Evolutionary conservation across 2,329 filamentous ascomycete genomes (phyloP), one percentile per base, ranked within the genome.

Genomic region (Huntiella bhutanensis): DNA sequence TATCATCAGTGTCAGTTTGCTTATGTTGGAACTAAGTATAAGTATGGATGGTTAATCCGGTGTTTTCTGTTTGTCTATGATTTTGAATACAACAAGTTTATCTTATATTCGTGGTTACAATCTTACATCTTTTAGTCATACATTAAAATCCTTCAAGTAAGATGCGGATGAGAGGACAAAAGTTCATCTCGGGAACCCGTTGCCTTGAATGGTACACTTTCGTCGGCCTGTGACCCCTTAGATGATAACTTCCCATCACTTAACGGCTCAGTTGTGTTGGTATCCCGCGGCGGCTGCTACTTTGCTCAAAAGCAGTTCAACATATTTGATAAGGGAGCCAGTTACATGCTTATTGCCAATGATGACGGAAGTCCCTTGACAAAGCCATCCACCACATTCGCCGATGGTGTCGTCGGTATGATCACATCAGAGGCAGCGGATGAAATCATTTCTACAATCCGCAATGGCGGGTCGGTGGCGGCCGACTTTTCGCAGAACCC

Each of bases 281-380:
- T 80, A 34, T 70, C 70, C 40, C 67, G 73, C 16, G 75, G 75
- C 42, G 66, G 59, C 5, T 80, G 75, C 56, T 64, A 64, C 0
- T 77, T 75, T 49, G 60, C 62, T 2, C 53, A 64, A 11, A 78
- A 80, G 60, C 66, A 65, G 2, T 54, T 60, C 36, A 71, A 73
- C 49, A 69, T 69, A 3, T 66, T 61, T 2, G 64, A 62, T 5
- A 64, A 64, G 41, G 75, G 75, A 6, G 76, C 72, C 41, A 67
- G 69, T 54, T 75, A 78, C 52, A 58, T 80, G 45, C 58, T 80
- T 52, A 62, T 75, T 54, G 79, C 78, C 59, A 77, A 78, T 62
- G 73, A 70, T 51, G 58, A 57, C 35, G 34, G 19, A 6, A 51
- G 51, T 8, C 33, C 42, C 12, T 22, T 44, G 15, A 36, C 34